Conservation (phyloP, 768 basidiomycete genomes). For the Auricularia sp. region DNA sequence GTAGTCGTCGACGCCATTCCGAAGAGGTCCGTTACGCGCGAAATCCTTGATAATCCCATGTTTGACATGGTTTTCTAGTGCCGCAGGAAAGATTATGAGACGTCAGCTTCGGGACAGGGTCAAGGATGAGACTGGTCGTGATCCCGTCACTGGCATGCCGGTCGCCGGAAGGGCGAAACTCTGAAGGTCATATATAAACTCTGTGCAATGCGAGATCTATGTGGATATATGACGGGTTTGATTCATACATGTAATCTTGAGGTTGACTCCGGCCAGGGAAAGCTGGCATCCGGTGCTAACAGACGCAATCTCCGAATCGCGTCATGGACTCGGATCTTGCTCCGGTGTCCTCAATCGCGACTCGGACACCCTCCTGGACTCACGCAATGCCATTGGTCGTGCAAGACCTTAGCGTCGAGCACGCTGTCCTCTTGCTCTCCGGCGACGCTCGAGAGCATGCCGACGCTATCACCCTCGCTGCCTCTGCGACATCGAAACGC, state of each 20-base stretch:
- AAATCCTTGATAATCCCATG: background rate
- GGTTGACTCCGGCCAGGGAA: no score
- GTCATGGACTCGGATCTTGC: no score
- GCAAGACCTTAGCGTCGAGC: background rate
- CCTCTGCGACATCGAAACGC: slow-evolving; percentile 30
- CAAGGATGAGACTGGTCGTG: slow-evolving; percentile 33
- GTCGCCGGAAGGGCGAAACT: background rate
- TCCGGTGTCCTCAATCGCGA: no score
- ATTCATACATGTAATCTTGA: no score
- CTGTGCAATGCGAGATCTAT: background rate
- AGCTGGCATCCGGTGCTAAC: no score
- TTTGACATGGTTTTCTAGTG: slow-evolving; percentile 29
- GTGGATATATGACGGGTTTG: background rate
- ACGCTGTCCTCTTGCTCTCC: background rate
- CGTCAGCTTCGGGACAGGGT: slow-evolving; percentile 63
- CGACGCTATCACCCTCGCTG: slow-evolving; percentile 25
- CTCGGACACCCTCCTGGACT: no score
- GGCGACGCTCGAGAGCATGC: background rate
- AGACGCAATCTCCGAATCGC: no score
- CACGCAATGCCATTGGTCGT: background rate
- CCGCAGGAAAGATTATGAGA: slow-evolving; percentile 81
- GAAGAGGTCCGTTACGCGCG: slow-evolving; percentile 41
- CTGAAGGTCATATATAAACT: background rate
- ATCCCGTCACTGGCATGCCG: background rate
- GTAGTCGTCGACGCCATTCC: slow-evolving; percentile 49